Evolutionary conservation across 2,329 filamentous ascomycete species (phyloP), one percentile per base, ranked within the genome.

Genomic region (Diplodia seriata): DNA sequence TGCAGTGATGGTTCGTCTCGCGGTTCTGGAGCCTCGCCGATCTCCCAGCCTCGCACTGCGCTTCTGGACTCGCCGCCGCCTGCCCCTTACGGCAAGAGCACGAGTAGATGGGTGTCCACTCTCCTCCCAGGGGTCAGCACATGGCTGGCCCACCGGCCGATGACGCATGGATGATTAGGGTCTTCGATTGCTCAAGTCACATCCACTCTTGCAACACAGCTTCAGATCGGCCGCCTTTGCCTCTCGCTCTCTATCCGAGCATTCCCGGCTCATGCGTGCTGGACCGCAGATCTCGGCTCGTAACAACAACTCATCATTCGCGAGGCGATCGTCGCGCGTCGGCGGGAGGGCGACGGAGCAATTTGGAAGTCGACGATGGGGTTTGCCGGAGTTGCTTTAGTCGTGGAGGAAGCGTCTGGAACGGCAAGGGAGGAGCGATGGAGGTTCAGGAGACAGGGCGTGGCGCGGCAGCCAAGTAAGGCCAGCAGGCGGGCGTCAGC

Each of bases 81-180:
- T 63, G 59, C 59, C 59, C n/a, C 31, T 51, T 51, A 3, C 9
- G 31, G 33, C 29, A 26, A n/a, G 11, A 31, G 29, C 50, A 15
- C 23, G 50, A 55, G 26, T n/a, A 15, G 18, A 33, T 12, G 53
- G 53, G 53, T 29, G 53, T 33, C 53, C 53, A 55, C 23, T 36
- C 53, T n/a, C 6, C 15, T 33, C 20, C 29, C 29, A n/a, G 15
- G 18, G 29, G n/a, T 36, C 38, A 59, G 56, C 56, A 61, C 56
- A 61, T 61, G 59, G 59, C 43, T 47, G 57, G 40, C 26, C 40
- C 40, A 62, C 43, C 20, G 20, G 20, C 26, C 55, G 23, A 62
- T 63, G 59, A 63, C 59, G 59, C 59, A 51, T 36, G 31, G 29
- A 59, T 59, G 55, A 43, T 23, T 59, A 20, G 55, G 36, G 14